Evolutionary conservation across 164 flowering plant genomes (phyloP), one percentile per base, ranked within the genome.

Genomic region (Pachysandra terminalis): DNA sequence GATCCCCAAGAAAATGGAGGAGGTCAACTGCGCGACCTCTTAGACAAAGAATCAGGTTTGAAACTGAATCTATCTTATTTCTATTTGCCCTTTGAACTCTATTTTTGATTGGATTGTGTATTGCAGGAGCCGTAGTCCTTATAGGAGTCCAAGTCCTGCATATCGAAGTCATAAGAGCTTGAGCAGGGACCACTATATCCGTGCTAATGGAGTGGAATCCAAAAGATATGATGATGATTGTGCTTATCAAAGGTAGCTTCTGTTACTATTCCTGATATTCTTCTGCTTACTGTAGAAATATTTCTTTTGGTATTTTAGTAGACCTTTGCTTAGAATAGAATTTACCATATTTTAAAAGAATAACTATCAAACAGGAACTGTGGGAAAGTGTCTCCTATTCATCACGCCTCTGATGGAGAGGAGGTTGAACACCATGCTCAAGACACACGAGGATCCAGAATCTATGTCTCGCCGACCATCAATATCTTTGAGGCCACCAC

Each of bases 401-500:
- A 56, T 56, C 57, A 63, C 62, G 56, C 78, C 74, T 35, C 73
- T 59, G 73, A 65, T 23, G 63, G 68, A 45, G 78, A 74, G 62
- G 78, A 62, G 64, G 58, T 56, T 76, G 80, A 69, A 59, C 72
- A 48, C 13, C 52, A 66, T 67, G 61, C 51, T 45, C 53, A 65
- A n/a, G 35, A 74, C 68, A 37, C 74, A 56, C 70, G 75, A 65
- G 60, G 81, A 68, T 52, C 22, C 53, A 15, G 79, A 70, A 19
- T 55, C 74, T 64, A 35, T 61, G 24, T 64, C 77, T 0, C 77
- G 52, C 27, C 78, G 60, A 63, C 73, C 79, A 25, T 71, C 77
- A 49, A 79, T 78, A 62, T 76, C 90, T 64, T 26, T 81, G 74
- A 79, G 85, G 72, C 87, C 93, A 60, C 86, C 87, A 25, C 87